phyloP scores from a whole-genome alignment of 495 filamentous ascomycete genomes.

The Aspergillus affinis region DNA sequence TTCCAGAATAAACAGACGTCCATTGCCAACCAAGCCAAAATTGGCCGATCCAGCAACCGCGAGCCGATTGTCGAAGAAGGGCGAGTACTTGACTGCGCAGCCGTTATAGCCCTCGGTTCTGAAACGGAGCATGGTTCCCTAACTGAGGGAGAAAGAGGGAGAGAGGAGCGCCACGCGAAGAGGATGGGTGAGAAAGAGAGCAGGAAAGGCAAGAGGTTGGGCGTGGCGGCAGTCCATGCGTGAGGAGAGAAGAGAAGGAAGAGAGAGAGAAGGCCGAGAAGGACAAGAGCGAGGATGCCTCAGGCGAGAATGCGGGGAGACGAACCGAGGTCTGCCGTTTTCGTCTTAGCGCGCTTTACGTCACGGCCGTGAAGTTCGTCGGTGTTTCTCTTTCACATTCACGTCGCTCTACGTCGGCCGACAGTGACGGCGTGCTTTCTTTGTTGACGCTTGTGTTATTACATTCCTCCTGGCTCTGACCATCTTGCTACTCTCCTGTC shows the following conservation, averaged over 20 bases:
- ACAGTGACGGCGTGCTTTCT: background rate
- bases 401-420: background rate
- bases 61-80: conserved; percentile 92
- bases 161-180: background rate
- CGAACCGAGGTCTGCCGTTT: conserved; percentile 14
- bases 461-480: background rate
- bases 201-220: background rate
- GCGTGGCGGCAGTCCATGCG: background rate
- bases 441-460: background rate
- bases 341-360: background rate
- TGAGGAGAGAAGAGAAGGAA: background rate
- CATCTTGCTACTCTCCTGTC: background rate
- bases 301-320: conserved; percentile 16
- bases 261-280: conserved; percentile 2
- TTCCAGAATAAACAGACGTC: conserved; percentile 76
- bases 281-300: background rate
- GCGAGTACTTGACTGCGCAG: conserved; percentile 94
- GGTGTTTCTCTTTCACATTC: background rate
- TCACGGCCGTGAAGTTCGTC: background rate
- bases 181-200: background rate
- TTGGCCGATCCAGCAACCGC: conserved; percentile 85
- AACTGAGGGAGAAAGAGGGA: background rate
- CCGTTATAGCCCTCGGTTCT: conserved; percentile 92
- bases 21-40: conserved; percentile 96
- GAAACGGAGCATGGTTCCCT: conserved; percentile 76